phyloP scores from a whole-genome alignment of 192 early-diverging fungal genomes.

The Linnemannia elongata region DNA sequence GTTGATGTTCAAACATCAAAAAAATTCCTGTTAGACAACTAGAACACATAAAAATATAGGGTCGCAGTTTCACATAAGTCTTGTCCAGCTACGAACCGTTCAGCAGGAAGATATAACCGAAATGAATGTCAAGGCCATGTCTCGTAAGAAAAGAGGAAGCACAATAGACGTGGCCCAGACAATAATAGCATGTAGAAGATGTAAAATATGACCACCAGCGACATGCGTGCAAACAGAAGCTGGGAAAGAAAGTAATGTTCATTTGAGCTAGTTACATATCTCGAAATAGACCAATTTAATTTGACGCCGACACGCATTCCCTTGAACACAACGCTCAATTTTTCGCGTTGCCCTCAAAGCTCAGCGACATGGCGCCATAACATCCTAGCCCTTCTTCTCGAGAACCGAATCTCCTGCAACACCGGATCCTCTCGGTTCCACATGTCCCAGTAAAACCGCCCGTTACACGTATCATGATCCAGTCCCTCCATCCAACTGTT shows the following conservation, averaged over 20 bases:
- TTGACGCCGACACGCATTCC: not conserved
- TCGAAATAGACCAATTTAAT: no score
- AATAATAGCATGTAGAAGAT: not conserved
- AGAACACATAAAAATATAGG: no score
- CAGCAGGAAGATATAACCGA: not conserved
- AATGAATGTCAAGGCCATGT: not conserved
- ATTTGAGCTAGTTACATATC: not conserved
- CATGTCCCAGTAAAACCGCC: conserved; percentile 38
- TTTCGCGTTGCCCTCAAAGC: not conserved
- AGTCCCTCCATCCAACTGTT: conserved; percentile 19
- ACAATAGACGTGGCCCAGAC: not conserved
- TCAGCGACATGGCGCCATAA: conserved; percentile 32
- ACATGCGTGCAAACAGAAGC: not conserved
- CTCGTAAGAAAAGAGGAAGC: not conserved
- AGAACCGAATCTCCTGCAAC: conserved; percentile 31
- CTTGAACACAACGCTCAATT: not conserved
- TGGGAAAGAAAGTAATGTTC: not conserved
- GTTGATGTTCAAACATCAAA: no score
- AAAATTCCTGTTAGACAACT: no score
- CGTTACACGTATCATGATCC: conserved; percentile 40
- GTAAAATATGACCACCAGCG: not conserved
- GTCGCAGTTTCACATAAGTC: no score
- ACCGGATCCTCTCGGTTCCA: conserved; percentile 18
- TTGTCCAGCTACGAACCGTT: no score
- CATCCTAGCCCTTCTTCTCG: conserved; percentile 26